phyloP scores from a whole-genome alignment of 2,329 filamentous ascomycete genomes.

The Phialophora tarda region DNA sequence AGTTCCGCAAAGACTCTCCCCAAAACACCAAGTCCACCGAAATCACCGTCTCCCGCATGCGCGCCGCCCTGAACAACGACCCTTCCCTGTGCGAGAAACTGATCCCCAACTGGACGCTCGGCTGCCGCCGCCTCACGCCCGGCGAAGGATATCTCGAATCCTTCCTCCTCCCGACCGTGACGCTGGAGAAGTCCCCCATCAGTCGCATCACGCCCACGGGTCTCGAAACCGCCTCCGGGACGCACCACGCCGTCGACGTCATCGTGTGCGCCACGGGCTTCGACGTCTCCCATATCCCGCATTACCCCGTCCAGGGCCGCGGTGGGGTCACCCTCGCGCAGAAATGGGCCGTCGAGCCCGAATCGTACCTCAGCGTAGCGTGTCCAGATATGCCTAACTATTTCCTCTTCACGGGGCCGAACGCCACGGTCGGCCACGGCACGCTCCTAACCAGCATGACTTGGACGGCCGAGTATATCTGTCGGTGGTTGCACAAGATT shows the following conservation, averaged over 20 bases:
- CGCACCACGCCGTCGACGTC: constrained; percentile 41
- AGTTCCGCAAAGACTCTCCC: constrained; percentile 31
- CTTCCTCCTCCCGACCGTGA: constrained; percentile 49
- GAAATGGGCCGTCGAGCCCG: constrained; percentile 41
- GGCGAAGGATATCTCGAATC: constrained; percentile 60
- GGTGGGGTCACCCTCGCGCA: constrained; percentile 41
- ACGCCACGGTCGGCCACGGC: constrained; percentile 42
- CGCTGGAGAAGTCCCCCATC: constrained; percentile 44
- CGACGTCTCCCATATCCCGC: constrained; percentile 47
- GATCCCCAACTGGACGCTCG: constrained; percentile 43
- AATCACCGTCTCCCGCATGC: constrained; percentile 31
- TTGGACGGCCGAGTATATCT: constrained; percentile 43
- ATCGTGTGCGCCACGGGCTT: constrained; percentile 52
- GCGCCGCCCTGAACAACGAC: constrained; percentile 35
- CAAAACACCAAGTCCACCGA: constrained; percentile 33
- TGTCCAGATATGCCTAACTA: constrained; percentile 45
- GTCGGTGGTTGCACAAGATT: constrained; percentile 44
- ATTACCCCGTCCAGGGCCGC: constrained; percentile 45
- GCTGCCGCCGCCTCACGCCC: constrained; percentile 57
- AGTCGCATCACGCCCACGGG: constrained; percentile 43
- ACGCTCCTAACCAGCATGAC: constrained; percentile 39
- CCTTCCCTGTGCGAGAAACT: constrained; percentile 35
- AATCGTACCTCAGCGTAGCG: constrained; percentile 42
- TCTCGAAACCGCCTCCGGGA: constrained; percentile 38
- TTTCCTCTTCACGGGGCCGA: constrained; percentile 45